Conservation (phyloP, 768 basidiomycete species). For the Hortiboletus campestris region DNA sequence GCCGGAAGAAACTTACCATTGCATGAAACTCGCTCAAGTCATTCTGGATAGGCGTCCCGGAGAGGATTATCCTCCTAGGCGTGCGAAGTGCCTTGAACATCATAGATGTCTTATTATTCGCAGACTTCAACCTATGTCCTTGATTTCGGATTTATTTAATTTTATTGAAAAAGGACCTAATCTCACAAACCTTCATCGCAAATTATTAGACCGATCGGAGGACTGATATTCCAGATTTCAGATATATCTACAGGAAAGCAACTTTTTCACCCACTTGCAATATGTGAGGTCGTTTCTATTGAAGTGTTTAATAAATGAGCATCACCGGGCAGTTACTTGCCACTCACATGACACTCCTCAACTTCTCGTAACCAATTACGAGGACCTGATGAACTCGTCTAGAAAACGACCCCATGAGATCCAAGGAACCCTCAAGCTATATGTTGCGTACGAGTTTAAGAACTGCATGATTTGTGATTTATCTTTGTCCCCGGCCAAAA, state of each 20-base stretch:
- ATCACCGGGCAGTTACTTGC: not conserved
- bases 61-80: conserved; percentile 79
- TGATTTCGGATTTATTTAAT: not conserved
- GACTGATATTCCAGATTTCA: conserved; percentile 42
- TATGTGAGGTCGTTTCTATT: conserved; percentile 53
- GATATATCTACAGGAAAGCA: not conserved
- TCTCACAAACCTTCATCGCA: conserved; percentile 81
- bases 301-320: conserved; percentile 1
- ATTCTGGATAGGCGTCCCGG: conserved; percentile 97
- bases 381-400: conserved; percentile 82
- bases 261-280: conserved; percentile 52
- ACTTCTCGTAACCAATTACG: conserved; percentile 92
- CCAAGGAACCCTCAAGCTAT: not conserved
- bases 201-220: conserved; percentile 88
- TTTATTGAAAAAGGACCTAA: not conserved
- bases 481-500: conserved; percentile 60
- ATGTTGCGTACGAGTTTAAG: conserved; percentile 58
- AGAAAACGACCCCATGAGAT: conserved; percentile 1
- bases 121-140: conserved; percentile 93
- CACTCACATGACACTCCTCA: conserved; percentile 77
- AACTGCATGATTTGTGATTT: conserved; percentile 65
- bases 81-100: conserved; percentile 83
- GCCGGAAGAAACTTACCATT: conserved; percentile 61
- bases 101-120: conserved; percentile 83
- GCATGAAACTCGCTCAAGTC: conserved; percentile 93